Conservation (phyloP, 2,329 filamentous ascomycete genomes). For the Diaporthe australafricana region DNA sequence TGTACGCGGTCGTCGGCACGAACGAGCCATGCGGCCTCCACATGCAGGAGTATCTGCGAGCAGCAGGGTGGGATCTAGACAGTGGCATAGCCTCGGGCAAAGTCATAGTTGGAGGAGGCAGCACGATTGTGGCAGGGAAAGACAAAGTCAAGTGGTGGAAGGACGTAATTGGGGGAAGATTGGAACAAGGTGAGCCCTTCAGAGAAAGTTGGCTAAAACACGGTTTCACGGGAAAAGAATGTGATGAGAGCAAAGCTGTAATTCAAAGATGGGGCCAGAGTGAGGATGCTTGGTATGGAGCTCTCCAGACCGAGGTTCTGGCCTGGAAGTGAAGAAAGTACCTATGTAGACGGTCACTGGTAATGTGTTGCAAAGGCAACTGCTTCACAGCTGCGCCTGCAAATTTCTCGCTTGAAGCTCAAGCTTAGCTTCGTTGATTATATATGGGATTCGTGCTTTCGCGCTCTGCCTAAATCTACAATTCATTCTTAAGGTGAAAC, state of each 20-base stretch:
- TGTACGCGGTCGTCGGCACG: not conserved
- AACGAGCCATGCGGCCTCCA: not conserved
- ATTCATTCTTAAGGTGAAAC: not conserved
- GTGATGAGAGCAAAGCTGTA: constrained; percentile 46
- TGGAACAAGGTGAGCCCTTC: constrained; percentile 39
- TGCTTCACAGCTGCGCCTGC: too few species aligned
- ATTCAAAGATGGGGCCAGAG: constrained; percentile 49
- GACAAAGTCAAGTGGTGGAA: constrained; percentile 46
- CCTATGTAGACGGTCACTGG: too few species aligned
- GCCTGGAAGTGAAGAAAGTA: constrained; percentile 50
- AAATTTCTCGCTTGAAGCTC: too few species aligned
- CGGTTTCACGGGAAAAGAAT: constrained; percentile 50
- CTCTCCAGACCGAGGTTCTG: constrained; percentile 51
- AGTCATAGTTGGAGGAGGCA: constrained; percentile 45
- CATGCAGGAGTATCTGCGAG: constrained; percentile 21
- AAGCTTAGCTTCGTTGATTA: too few species aligned
- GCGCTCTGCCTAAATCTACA: too few species aligned
- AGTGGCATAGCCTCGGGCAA: constrained; percentile 41
- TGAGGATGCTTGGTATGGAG: constrained; percentile 52
- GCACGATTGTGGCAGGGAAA: constrained; percentile 43
- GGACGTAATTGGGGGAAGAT: constrained; percentile 42
- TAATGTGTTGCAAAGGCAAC: too few species aligned
- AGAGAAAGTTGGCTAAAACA: constrained; percentile 49
- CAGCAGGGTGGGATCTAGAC: constrained; percentile 11
- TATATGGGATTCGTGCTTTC: too few species aligned